Evolutionary conservation across 2,329 filamentous ascomycete genomes (phyloP), one percentile per base, ranked within the genome.

Genomic region (Aspergillus sp.): DNA sequence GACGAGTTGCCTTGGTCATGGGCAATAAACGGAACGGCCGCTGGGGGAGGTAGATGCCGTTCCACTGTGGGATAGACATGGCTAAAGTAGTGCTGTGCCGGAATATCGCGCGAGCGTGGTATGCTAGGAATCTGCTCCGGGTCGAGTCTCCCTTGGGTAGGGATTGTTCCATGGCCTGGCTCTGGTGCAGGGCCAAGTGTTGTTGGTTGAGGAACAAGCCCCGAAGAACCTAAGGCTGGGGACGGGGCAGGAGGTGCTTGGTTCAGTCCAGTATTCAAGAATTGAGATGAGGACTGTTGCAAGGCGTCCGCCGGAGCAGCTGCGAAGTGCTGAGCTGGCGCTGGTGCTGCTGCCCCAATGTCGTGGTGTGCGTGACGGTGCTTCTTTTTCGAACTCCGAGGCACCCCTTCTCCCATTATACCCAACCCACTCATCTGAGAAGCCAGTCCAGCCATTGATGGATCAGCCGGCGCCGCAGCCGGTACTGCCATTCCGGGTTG

Each of bases 41-140:
- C 90, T 2, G 95, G 92, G 47, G 95, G 95, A 11, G 95, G 93
- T 2, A 96, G 82, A 71, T 96, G 92, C 58, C 90, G 90, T 77
- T 98, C 93, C 79, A 98, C 96, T 3, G 95, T 99, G 17, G 93
- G 92, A 73, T 97, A 98, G 51, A 96, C 83, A 73, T 96, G 90
- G 65, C 83, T 86, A 66, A 96, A 84, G 72, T 93, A 99, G 77
- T 93, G 89, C 63, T 89, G 87, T 64, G 95, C 90, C 7, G 90
- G 83, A 7, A 85, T 76, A 74, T 99, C 95, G 78, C 95, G 86
- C 66, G 92, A 90, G 65, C 88, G 78, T 12, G 95, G 93, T 51
- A 99, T 85, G 71, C 93, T 97, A 42, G 95, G 95, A 67, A 97
- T 90, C 68, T 96, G 91, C 70, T 98, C 92, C 17, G 92, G 87